Evolutionary conservation across 2,329 filamentous ascomycete species (phyloP).

Genomic region (Ascochyta lentis): DNA sequence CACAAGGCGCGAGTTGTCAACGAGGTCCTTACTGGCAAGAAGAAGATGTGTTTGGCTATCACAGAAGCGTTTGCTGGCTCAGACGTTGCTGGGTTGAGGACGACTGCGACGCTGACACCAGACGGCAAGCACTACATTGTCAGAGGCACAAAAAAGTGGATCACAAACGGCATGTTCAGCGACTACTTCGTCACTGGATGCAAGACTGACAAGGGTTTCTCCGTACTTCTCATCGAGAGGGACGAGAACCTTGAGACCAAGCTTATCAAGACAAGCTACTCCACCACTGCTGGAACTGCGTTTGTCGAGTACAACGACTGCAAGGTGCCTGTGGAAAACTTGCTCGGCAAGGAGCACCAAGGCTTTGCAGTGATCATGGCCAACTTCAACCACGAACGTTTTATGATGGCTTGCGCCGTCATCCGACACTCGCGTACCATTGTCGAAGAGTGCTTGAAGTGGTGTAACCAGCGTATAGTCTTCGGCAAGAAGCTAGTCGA

Average conservation of each 20-base stretch:
- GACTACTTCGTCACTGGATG: conserved; percentile 87
- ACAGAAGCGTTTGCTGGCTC: conserved; percentile 87
- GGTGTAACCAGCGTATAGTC: conserved; percentile 84
- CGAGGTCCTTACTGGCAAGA: conserved; percentile 78
- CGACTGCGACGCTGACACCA: conserved; percentile 64
- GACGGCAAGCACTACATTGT: conserved; percentile 63
- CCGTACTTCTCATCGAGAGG: conserved; percentile 76
- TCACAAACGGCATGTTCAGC: conserved; percentile 79
- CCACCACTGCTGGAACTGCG: conserved; percentile 76
- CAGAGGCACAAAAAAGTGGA: conserved; percentile 82
- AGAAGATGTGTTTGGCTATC: conserved; percentile 88
- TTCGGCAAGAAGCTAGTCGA: conserved; percentile 83
- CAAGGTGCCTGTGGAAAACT: conserved; percentile 79
- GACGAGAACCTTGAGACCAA: conserved; percentile 78
- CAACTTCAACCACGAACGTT: conserved; percentile 90
- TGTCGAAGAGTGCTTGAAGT: conserved; percentile 85
- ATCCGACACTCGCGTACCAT: conserved; percentile 71
- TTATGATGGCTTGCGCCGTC: conserved; percentile 73
- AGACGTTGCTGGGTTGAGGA: conserved; percentile 80
- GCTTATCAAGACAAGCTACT: conserved; percentile 82
- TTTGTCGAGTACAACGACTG: conserved; percentile 86
- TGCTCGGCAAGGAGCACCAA: conserved; percentile 83
- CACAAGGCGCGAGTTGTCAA: conserved; percentile 71
- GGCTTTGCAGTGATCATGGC: conserved; percentile 83
- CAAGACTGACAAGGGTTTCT: conserved; percentile 78